These are phyloP conservation scores for Peronosclerospora sorghi DNA, from an alignment of 352 stramenopile genomes.

Conservation along the genomic window DNA sequence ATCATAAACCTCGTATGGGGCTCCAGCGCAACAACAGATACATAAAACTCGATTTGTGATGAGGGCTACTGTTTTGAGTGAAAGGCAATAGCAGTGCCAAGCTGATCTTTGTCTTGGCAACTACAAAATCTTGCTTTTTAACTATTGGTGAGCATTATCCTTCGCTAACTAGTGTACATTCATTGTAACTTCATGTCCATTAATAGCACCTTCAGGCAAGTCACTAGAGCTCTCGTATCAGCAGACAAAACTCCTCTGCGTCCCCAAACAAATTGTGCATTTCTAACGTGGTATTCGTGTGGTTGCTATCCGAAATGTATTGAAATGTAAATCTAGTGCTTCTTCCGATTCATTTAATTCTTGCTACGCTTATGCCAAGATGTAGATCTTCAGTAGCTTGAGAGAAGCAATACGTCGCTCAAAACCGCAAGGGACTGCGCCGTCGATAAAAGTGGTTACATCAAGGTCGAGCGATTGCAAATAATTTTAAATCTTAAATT, in stretches of 20 bases:
- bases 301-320: slow-evolving; percentile 22
- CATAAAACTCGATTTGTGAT: slow-evolving; percentile 29
- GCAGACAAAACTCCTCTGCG: slow-evolving; percentile 61
- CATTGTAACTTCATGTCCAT: too few relatives aligned
- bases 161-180: too few relatives aligned
- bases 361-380: slow-evolving; percentile 29
- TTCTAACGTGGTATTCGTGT: slow-evolving; percentile 49
- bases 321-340: slow-evolving; percentile 49
- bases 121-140: not conserved
- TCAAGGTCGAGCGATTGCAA: too few relatives aligned
- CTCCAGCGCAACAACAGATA: slow-evolving; percentile 40
- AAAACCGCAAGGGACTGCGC: slow-evolving; percentile 24
- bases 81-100: slow-evolving; percentile 9
- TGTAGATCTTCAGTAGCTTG: slow-evolving; percentile 40
- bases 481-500: too few relatives aligned
- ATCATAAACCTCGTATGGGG: slow-evolving; percentile 32
- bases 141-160: too few relatives aligned
- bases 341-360: slow-evolving; percentile 15
- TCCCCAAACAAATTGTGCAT: slow-evolving; percentile 35
- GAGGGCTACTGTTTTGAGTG: slow-evolving; percentile 5
- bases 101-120: slow-evolving; percentile 3
- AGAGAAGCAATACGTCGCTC: slow-evolving; percentile 29
- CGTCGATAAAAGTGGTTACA: too few relatives aligned
- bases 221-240: slow-evolving; percentile 43
- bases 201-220: too few relatives aligned